phyloP scores from a whole-genome alignment of 768 basidiomycete genomes.

The Agaricus blazei region DNA sequence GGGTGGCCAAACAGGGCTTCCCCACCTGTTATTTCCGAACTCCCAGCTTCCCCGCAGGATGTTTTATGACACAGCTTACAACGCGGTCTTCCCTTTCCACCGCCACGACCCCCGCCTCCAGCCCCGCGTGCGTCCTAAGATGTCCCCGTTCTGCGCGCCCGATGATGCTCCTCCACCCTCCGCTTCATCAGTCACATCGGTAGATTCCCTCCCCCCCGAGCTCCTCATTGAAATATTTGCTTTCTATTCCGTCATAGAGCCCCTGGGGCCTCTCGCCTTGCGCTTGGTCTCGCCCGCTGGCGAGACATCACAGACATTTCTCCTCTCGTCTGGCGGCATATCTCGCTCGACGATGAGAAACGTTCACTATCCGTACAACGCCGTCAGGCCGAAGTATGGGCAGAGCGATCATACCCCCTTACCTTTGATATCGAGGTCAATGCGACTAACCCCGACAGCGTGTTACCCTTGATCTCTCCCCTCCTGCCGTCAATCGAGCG shows the following conservation, averaged over 20 bases:
- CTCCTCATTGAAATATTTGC: slow-evolving; percentile 60
- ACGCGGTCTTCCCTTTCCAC: neutral
- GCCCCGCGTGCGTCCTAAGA: neutral
- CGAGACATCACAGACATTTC: slow-evolving; percentile 44
- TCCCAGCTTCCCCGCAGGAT: neutral
- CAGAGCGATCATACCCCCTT: slow-evolving; percentile 46
- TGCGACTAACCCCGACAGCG: slow-evolving; percentile 39
- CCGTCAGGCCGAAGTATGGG: slow-evolving; percentile 49
- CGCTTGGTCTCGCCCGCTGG: slow-evolving; percentile 58
- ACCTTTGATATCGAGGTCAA: slow-evolving; percentile 51
- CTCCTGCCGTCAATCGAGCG: slow-evolving; percentile 51
- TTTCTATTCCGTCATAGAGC: slow-evolving; percentile 35
- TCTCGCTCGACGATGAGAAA: slow-evolving; percentile 43
- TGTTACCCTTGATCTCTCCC: slow-evolving; percentile 62
- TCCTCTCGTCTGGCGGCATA: slow-evolving; percentile 57
- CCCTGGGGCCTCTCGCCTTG: slow-evolving; percentile 44
- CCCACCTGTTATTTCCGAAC: slow-evolving; percentile 1
- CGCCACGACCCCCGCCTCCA: neutral
- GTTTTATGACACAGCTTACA: neutral
- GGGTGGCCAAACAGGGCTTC: neutral
- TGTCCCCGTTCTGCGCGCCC: neutral
- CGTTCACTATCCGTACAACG: slow-evolving; percentile 27
- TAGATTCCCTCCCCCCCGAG: slow-evolving; percentile 48
- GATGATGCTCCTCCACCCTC: neutral
- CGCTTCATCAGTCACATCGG: slow-evolving; percentile 12